Conservation (phyloP, 176 grass and related monocot genomes). For the Ensete glaucum region DNA sequence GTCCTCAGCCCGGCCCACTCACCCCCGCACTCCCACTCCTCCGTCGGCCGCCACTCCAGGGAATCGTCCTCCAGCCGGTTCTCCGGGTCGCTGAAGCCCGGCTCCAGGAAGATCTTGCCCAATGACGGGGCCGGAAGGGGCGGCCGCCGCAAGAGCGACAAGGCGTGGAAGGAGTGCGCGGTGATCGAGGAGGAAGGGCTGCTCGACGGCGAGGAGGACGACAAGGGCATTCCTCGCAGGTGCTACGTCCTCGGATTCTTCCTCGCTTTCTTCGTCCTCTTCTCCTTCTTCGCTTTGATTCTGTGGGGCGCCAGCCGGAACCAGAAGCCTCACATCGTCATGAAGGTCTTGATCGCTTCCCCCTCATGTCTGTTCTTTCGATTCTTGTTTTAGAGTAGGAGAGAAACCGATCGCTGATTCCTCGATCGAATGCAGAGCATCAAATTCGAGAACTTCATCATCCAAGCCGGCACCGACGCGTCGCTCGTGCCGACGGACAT, state of each 20-base stretch:
- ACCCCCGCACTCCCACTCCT: constrained; percentile 64
- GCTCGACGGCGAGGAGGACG: constrained; percentile 40
- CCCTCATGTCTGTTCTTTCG: too few relatives aligned
- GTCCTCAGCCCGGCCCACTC: constrained; percentile 68
- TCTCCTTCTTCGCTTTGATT: constrained; percentile 87
- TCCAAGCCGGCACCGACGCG: constrained; percentile 93
- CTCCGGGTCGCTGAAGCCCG: constrained; percentile 26
- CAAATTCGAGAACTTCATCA: constrained; percentile 67
- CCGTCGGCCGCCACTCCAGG: constrained; percentile 50
- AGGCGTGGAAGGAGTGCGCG: neutral
- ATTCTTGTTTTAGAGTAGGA: neutral
- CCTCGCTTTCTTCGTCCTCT: constrained; percentile 45
- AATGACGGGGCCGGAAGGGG: constrained; percentile 24
- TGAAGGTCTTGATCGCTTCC: constrained; percentile 33
- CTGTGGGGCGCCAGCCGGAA: constrained; percentile 79
- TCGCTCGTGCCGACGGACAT: constrained; percentile 91
- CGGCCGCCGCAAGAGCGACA: neutral
- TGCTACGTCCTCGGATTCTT: constrained; percentile 53
- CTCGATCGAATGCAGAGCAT: constrained; percentile 36
- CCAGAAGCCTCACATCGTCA: constrained; percentile 51
- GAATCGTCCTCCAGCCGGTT: constrained; percentile 61
- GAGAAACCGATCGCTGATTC: neutral
- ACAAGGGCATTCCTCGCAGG: constrained; percentile 36
- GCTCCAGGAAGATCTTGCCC: constrained; percentile 3
- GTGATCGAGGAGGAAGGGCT: constrained; percentile 71